A percentile compares a stretch with the other conserved stretches of the same genome.
These are phyloP conservation scores for Wickerhamomyces sp. DNA, from an alignment of 1,139 yeast species.

Conservation along the genomic window DNA sequence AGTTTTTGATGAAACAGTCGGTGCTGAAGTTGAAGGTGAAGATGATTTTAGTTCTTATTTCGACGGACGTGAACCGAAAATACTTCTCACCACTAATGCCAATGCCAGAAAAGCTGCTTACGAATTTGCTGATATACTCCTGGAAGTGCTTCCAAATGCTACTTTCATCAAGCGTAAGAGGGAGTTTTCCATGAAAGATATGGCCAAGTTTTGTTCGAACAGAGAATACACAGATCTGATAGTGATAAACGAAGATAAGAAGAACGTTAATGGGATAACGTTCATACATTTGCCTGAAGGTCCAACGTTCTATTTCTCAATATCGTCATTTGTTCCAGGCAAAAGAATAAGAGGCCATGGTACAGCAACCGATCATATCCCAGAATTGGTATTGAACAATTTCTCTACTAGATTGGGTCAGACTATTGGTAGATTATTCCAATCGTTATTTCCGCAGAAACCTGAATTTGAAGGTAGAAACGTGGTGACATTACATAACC, in stretches of 20 bases:
- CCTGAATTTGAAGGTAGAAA: constrained; percentile 96
- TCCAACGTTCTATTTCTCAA: constrained; percentile 87
- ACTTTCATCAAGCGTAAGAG: constrained; percentile 84
- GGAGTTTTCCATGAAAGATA: constrained; percentile 79
- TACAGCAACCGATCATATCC: constrained; percentile 81
- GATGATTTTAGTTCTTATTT: constrained; percentile 72
- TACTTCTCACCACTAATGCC: constrained; percentile 82
- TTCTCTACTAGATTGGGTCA: constrained; percentile 90
- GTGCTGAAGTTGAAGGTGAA: constrained; percentile 62
- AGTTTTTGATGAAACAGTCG: constrained; percentile 84
- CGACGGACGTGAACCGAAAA: constrained; percentile 67
- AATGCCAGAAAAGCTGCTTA: constrained; percentile 84
- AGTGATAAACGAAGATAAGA: constrained; percentile 90
- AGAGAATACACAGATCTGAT: constrained; percentile 84
- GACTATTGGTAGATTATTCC: constrained; percentile 88
- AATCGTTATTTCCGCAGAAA: constrained; percentile 82
- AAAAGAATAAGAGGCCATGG: constrained; percentile 84
- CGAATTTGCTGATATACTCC: constrained; percentile 81
- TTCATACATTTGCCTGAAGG: constrained; percentile 93
- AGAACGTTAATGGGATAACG: constrained; percentile 85
- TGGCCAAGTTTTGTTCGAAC: constrained; percentile 75
- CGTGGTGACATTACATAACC: constrained; percentile 92
- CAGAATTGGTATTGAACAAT: constrained; percentile 87
- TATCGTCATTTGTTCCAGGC: constrained; percentile 76
- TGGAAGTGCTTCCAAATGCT: constrained; percentile 81